These are phyloP conservation scores for Solanum tarapatanum DNA, from an alignment of 257 asterid genomes.

Conservation along the genomic window DNA sequence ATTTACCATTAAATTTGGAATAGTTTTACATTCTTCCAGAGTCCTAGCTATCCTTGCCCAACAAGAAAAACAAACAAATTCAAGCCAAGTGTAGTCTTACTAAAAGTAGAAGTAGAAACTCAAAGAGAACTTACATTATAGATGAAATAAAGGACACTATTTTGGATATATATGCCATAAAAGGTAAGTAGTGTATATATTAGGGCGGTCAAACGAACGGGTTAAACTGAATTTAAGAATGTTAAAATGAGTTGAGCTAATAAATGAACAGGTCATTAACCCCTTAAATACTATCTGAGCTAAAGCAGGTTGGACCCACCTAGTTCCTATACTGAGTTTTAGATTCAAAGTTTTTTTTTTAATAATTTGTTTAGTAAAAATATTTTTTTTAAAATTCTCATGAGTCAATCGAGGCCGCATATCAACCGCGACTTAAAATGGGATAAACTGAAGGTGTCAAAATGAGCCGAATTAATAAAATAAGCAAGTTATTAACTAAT, in stretches of 20 bases:
- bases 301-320: too few species aligned
- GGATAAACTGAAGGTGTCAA: rapidly evolving
- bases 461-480: rapidly evolving
- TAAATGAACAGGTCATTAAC: too few species aligned
- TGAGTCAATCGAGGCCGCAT: background rate
- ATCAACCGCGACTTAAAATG: background rate
- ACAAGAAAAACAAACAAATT: background rate
- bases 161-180: background rate
- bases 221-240: background rate
- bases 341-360: too few species aligned
- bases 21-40: background rate
- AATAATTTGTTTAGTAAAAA: too few species aligned
- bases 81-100: background rate
- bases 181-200: background rate
- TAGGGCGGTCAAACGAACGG: rapidly evolving
- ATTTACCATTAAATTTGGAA: background rate
- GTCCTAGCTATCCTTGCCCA: background rate
- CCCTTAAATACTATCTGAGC: too few species aligned
- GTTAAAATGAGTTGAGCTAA: too few species aligned
- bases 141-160: background rate
- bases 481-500: too few species aligned
- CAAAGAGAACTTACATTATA: too few species aligned
- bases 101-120: background rate
- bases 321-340: too few species aligned
- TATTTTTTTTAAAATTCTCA: too few species aligned